Evolutionary conservation across 805 yeast species (phyloP).

Genomic region (Priceomyces haplophilus): DNA sequence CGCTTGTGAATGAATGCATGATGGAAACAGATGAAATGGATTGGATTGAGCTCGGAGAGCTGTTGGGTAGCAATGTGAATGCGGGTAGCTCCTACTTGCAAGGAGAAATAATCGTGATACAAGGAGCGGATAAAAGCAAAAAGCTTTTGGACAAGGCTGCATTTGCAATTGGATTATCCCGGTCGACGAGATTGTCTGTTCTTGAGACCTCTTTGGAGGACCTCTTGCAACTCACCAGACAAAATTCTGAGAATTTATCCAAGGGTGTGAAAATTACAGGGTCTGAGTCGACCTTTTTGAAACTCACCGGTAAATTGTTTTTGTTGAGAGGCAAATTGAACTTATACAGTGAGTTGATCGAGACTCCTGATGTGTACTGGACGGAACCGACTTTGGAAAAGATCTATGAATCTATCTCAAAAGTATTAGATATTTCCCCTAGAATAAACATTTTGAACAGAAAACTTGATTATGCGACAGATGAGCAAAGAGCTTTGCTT

Average conservation of each 20-base stretch:
- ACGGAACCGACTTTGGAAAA: conserved; percentile 81
- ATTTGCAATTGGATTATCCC: conserved; percentile 79
- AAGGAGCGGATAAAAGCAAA: conserved; percentile 44
- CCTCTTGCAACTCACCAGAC: conserved; percentile 60
- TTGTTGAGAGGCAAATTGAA: conserved; percentile 79
- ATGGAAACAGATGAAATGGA: conserved; percentile 88
- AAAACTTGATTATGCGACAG: conserved; percentile 86
- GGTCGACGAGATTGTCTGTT: conserved; percentile 83
- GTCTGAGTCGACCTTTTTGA: conserved; percentile 59
- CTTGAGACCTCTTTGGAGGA: conserved; percentile 70
- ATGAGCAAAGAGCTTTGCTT: conserved; percentile 76
- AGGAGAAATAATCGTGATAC: conserved; percentile 71
- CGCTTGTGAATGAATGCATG: conserved; percentile 40
- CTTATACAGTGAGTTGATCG: conserved; percentile 81
- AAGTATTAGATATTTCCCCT: conserved; percentile 69
- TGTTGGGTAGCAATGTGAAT: conserved; percentile 20
- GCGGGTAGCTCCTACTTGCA: conserved; percentile 43
- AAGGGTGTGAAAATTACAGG: conserved; percentile 47
- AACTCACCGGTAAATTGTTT: conserved; percentile 70
- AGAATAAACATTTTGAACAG: conserved; percentile 77
- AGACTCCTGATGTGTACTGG: conserved; percentile 93
- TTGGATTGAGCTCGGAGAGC: conserved; percentile 47
- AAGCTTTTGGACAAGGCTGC: conserved; percentile 77
- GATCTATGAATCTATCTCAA: conserved; percentile 68
- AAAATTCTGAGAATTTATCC: conserved; percentile 63